A percentile compares a stretch with the other conserved stretches of the same genome.
These are phyloP conservation scores for Chlamydomonas sphaeroides DNA, from an alignment of 139 green algal species.

Conservation along the genomic window DNA sequence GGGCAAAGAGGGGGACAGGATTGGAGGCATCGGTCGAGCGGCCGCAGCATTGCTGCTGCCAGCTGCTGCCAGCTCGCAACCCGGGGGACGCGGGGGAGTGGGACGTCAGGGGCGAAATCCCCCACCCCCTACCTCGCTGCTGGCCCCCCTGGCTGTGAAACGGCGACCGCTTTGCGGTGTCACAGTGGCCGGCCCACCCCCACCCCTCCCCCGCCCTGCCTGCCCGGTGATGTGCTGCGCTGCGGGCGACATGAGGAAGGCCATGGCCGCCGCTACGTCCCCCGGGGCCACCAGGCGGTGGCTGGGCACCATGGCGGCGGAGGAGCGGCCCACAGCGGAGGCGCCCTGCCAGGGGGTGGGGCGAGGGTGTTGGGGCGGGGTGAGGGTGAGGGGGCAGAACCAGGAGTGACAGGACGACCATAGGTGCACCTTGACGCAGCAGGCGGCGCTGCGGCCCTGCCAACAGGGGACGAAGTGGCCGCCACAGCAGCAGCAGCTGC, in stretches of 20 bases:
- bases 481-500: too few relatives aligned
- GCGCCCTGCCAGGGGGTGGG: not conserved
- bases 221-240: slow-evolving; percentile 6
- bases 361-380: not conserved
- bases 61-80: too few relatives aligned
- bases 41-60: too few relatives aligned
- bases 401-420: too few relatives aligned
- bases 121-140: too few relatives aligned
- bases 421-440: too few relatives aligned
- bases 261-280: slow-evolving; percentile 18
- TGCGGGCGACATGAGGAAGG: slow-evolving; percentile 18
- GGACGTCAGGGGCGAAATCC: too few relatives aligned
- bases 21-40: too few relatives aligned
- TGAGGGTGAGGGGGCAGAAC: not conserved
- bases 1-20: too few relatives aligned
- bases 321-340: not conserved
- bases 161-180: not conserved
- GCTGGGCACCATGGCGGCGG: not conserved
- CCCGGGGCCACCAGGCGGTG: not conserved
- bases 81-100: too few relatives aligned
- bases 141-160: not conserved
- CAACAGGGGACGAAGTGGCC: too few relatives aligned
- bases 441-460: too few relatives aligned
- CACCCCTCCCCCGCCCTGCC: not conserved
- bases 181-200: not conserved